Evolutionary conservation across 2,329 filamentous ascomycete species (phyloP).

Genomic region (Cyanodermella asteris): DNA sequence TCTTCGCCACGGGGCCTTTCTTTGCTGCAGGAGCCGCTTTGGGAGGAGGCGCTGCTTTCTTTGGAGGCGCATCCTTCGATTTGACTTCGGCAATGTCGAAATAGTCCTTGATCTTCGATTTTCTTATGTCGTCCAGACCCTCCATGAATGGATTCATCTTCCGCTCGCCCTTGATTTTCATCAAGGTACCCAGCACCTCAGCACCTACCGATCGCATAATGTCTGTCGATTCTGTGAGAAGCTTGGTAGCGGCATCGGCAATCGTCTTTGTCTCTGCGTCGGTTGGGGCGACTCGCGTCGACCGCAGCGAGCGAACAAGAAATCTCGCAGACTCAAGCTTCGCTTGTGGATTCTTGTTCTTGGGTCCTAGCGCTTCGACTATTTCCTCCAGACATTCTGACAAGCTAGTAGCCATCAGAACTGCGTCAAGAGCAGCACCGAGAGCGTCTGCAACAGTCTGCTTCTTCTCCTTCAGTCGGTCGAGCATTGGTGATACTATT

Average conservation of each 20-base stretch:
- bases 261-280: conserved; percentile 69
- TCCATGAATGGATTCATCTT: conserved; percentile 87
- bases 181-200: conserved; percentile 77
- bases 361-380: conserved; percentile 63
- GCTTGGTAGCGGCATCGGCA: conserved; percentile 72
- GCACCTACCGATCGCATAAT: conserved; percentile 70
- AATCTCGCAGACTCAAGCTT: conserved; percentile 93
- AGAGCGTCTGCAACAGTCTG: conserved; percentile 70
- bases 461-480: conserved; percentile 96
- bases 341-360: conserved; percentile 97
- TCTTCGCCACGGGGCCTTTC: conserved; percentile 25
- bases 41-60: conserved; percentile 38
- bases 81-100: conserved; percentile 64
- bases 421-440: conserved; percentile 57
- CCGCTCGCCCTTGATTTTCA: conserved; percentile 96
- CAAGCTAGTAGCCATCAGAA: conserved; percentile 44
- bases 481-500: conserved; percentile 78
- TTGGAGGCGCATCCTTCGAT: conserved; percentile 80
- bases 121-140: conserved; percentile 83
- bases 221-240: conserved; percentile 75
- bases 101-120: conserved; percentile 88
- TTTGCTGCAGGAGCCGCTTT: conserved; percentile 31
- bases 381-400: conserved; percentile 85
- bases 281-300: conserved; percentile 59
- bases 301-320: conserved; percentile 67